Evolutionary conservation across 805 yeast species (phyloP).

Genomic region (Tetrapisispora namnaoensis): DNA sequence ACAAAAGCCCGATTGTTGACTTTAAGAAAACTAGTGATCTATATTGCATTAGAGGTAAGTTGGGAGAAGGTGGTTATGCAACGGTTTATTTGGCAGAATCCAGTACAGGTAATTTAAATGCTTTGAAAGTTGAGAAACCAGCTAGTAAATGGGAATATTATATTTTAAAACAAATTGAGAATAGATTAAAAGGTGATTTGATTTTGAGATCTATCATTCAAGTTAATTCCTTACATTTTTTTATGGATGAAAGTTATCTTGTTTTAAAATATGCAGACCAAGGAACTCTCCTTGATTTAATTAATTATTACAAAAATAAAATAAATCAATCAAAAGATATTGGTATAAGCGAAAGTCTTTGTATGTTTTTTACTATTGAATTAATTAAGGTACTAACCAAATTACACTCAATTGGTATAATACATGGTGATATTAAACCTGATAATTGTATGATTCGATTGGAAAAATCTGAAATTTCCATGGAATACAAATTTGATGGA

Average conservation of each 20-base stretch:
- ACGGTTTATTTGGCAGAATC: conserved; percentile 63
- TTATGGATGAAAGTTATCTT: conserved; percentile 58
- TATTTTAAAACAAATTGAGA: conserved; percentile 49
- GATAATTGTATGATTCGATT: conserved; percentile 76
- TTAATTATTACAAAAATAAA: conserved; percentile 37
- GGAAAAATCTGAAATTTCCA: conserved; percentile 18
- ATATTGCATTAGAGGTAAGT: conserved; percentile 33
- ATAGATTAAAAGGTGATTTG: conserved; percentile 26
- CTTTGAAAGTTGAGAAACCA: conserved; percentile 66
- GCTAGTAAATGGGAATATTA: conserved; percentile 75
- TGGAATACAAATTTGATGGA: conserved; percentile 29
- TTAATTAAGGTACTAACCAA: conserved; percentile 47
- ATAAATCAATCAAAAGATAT: conserved; percentile 10
- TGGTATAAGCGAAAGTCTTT: conserved; percentile 49
- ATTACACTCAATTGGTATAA: conserved; percentile 55
- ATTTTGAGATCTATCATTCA: conserved; percentile 36
- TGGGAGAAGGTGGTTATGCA: conserved; percentile 80
- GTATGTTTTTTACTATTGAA: conserved; percentile 55
- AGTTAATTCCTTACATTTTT: conserved; percentile 44
- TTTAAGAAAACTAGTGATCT: conserved; percentile 27
- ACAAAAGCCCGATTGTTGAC: conserved; percentile 29
- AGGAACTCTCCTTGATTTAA: conserved; percentile 65
- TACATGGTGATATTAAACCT: conserved; percentile 81
- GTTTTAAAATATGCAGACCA: conserved; percentile 54
- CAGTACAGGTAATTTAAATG: conserved; percentile 44